phyloP scores from a whole-genome alignment of 2,329 filamentous ascomycete species.

The Tolypocladium sp. region DNA sequence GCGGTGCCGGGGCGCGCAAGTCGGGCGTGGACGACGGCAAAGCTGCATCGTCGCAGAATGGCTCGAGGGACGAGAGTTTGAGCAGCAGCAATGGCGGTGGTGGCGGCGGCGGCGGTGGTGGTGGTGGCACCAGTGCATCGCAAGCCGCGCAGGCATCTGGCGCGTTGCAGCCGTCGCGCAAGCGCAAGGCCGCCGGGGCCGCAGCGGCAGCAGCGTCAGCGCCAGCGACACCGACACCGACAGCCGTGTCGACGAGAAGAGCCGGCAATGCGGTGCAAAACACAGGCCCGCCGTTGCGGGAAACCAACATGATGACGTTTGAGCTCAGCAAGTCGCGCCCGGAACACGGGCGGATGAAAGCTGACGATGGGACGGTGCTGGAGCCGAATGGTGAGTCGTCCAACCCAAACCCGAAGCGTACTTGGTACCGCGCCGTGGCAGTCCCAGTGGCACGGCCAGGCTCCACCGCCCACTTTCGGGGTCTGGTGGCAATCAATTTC shows the following conservation, averaged over 20 bases:
- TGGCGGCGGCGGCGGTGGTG: background rate
- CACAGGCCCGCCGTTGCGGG: conserved; percentile 36
- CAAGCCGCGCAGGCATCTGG: conserved; percentile 41
- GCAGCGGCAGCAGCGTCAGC: conserved; percentile 9
- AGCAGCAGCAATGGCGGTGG: background rate
- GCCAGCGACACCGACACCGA: conserved; percentile 11
- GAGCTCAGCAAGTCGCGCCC: conserved; percentile 59
- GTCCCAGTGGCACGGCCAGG: conserved; percentile 4
- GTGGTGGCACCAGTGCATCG: conserved; percentile 14
- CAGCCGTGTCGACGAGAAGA: conserved; percentile 8
- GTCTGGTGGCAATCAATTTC: background rate
- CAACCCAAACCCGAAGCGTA: background rate
- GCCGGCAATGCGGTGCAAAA: conserved; percentile 23
- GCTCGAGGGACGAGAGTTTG: conserved; percentile 25
- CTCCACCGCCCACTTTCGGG: conserved; percentile 2
- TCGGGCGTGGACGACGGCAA: conserved; percentile 29
- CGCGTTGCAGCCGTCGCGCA: conserved; percentile 53
- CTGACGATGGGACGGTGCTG: conserved; percentile 83
- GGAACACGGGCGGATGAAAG: conserved; percentile 68
- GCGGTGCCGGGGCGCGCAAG: conserved; percentile 30
- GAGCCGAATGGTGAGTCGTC: conserved; percentile 68
- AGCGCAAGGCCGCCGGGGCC: conserved; percentile 65
- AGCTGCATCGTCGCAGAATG: conserved; percentile 21
- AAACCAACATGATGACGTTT: conserved; percentile 87
- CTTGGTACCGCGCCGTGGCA: background rate